These are phyloP conservation scores for Colletotrichum sp. DNA, from an alignment of 2,329 filamentous ascomycete genomes.

Conservation along the genomic window DNA sequence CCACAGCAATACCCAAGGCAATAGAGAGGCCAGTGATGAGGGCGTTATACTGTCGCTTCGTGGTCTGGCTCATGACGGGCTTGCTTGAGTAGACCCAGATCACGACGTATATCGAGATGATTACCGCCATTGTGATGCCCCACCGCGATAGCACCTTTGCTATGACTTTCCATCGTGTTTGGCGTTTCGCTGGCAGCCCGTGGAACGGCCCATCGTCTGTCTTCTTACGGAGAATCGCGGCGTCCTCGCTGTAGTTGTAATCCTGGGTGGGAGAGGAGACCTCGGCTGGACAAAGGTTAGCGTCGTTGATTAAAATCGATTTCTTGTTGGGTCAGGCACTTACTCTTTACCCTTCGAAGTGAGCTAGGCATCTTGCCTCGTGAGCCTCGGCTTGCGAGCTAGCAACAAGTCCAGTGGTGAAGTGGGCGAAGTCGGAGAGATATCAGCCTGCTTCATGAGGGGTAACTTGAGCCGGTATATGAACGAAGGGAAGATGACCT, in stretches of 20 bases:
- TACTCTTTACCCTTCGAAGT: background rate
- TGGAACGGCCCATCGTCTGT: conserved; percentile 3
- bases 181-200: background rate
- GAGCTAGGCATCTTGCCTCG: background rate
- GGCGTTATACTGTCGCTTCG: conserved; percentile 47
- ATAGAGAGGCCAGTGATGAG: conserved; percentile 50
- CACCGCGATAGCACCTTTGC: conserved; percentile 23
- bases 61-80: conserved; percentile 32
- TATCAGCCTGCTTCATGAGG: background rate
- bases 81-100: conserved; percentile 31
- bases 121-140: conserved; percentile 32
- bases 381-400: background rate
- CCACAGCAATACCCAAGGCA: conserved; percentile 44
- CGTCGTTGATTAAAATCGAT: background rate
- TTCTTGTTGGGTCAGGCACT: background rate
- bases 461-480: background rate
- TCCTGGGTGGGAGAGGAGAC: background rate
- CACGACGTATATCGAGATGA: conserved; percentile 31
- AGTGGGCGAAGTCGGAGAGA: background rate
- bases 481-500: background rate
- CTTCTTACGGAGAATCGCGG: conserved; percentile 1
- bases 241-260: background rate
- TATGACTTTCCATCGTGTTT: background rate
- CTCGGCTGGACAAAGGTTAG: background rate
- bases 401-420: background rate